A percentile compares a stretch with the other conserved stretches of the same genome.
Conservation (phyloP, 768 basidiomycete species). For the Lepiota subincarnata region DNA sequence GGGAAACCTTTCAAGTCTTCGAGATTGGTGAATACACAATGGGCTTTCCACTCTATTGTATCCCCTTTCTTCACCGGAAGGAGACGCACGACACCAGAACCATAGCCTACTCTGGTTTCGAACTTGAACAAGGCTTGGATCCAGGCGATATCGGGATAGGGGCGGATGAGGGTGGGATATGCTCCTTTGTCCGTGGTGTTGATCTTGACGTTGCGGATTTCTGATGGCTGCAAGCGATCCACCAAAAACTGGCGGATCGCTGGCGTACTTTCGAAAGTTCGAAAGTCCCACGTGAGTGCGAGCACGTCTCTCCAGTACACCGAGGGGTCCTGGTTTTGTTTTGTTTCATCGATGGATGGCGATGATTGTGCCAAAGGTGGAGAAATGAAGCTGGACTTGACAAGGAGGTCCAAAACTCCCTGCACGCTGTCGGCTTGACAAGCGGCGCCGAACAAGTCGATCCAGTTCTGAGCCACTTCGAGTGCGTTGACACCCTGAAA, state of each 20-base stretch:
- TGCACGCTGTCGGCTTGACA: slow-evolving; percentile 29
- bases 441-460: slow-evolving; percentile 31
- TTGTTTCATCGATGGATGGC: slow-evolving; percentile 1
- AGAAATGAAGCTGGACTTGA: slow-evolving; percentile 25
- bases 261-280: slow-evolving; percentile 44
- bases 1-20: slow-evolving; percentile 50
- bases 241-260: slow-evolving; percentile 41
- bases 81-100: slow-evolving; percentile 51
- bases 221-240: slow-evolving; percentile 35
- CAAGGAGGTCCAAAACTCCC: slow-evolving; percentile 30
- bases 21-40: slow-evolving; percentile 56
- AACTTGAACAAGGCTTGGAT: slow-evolving; percentile 55
- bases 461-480: slow-evolving; percentile 36
- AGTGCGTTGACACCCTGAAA: slow-evolving; percentile 31
- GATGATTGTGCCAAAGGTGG: slow-evolving; percentile 6
- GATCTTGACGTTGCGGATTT: slow-evolving; percentile 23
- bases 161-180: slow-evolving; percentile 28
- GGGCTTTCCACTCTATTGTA: slow-evolving; percentile 51
- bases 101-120: slow-evolving; percentile 44
- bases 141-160: slow-evolving; percentile 53
- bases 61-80: slow-evolving; percentile 31
- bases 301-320: slow-evolving; percentile 59
- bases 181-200: slow-evolving; percentile 16
- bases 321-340: slow-evolving; percentile 14
- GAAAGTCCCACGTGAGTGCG: slow-evolving; percentile 61